Conservation (phyloP, 2,329 filamentous ascomycete species). For the Colletotrichum sansevieriae region DNA sequence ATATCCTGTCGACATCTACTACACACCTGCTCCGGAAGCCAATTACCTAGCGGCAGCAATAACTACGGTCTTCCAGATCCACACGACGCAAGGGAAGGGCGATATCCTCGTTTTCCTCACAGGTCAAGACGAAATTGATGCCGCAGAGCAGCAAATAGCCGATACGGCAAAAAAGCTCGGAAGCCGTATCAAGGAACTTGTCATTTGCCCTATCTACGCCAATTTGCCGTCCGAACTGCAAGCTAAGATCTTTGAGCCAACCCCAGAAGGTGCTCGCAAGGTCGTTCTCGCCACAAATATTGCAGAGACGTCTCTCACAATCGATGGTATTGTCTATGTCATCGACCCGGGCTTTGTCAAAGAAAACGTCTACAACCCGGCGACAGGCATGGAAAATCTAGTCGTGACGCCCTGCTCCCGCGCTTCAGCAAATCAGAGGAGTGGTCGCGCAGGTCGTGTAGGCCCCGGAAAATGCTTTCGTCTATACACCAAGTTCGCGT, state of each 20-base stretch:
- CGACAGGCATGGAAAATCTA: conserved; percentile 91
- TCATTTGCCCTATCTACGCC: conserved; percentile 94
- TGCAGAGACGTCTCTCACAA: conserved; percentile 94
- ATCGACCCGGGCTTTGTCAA: conserved; percentile 97
- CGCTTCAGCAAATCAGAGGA: conserved; percentile 92
- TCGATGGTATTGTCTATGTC: conserved; percentile 95
- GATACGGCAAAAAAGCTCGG: conserved; percentile 91
- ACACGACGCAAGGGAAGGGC: conserved; percentile 85
- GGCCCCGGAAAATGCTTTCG: conserved; percentile 94
- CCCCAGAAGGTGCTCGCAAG: conserved; percentile 86
- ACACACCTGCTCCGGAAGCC: conserved; percentile 89
- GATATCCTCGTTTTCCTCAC: conserved; percentile 96
- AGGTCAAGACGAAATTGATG: conserved; percentile 95
- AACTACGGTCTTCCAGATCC: conserved; percentile 95
- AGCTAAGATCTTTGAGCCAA: conserved; percentile 93
- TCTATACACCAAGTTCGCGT: conserved; percentile 93
- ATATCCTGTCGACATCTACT: conserved; percentile 92
- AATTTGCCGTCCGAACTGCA: conserved; percentile 93
- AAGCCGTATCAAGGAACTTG: conserved; percentile 84
- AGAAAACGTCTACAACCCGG: conserved; percentile 92
- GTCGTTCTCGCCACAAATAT: conserved; percentile 97
- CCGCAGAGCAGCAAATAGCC: conserved; percentile 84
- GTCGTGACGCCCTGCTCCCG: conserved; percentile 92
- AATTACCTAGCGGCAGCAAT: conserved; percentile 94
- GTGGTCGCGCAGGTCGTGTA: conserved; percentile 91